Conservation (phyloP, 2,329 filamentous ascomycete species). For the Botrytis elliptica region DNA sequence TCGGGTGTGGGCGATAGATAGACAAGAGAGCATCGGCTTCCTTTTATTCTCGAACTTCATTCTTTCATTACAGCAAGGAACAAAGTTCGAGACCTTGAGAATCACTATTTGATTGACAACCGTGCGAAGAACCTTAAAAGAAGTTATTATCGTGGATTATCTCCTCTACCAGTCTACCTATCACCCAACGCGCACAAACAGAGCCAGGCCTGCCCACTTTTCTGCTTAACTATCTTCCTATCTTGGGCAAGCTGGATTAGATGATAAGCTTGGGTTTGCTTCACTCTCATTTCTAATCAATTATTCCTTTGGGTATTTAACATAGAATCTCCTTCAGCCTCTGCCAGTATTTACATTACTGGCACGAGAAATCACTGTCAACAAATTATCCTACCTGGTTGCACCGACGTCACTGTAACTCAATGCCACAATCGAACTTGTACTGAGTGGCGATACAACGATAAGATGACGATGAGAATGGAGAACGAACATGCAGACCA, state of each 20-base stretch:
- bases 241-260: background rate
- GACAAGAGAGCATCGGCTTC: background rate
- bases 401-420: background rate
- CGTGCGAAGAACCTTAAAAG: background rate
- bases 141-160: background rate
- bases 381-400: background rate
- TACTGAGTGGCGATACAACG: background rate
- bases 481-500: slow-evolving; percentile 10
- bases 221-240: background rate
- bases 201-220: background rate
- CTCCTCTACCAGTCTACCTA: background rate
- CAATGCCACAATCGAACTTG: slow-evolving; percentile 10
- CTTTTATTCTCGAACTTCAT: background rate
- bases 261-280: background rate
- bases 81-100: background rate
- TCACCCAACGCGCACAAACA: background rate
- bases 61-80: background rate
- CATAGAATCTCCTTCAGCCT: background rate
- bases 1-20: background rate
- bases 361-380: background rate
- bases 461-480: slow-evolving; percentile 13
- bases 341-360: background rate
- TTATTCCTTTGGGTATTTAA: background rate
- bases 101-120: background rate
- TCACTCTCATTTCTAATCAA: background rate